Conservation (phyloP, 768 basidiomycete genomes). For the Cyclocybe cylindracea region DNA sequence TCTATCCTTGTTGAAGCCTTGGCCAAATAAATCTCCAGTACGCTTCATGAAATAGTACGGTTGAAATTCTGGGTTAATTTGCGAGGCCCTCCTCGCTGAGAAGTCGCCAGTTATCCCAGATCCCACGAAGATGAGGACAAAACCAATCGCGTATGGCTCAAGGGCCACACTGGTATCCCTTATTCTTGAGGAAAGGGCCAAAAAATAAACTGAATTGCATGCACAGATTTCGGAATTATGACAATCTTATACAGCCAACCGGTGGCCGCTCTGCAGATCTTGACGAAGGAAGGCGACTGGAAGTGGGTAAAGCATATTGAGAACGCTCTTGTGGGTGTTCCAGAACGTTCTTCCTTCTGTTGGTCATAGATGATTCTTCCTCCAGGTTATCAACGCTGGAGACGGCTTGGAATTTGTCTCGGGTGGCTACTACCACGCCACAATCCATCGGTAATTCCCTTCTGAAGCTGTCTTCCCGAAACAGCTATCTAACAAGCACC, state of each 20-base stretch:
- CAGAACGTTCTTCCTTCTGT: neutral
- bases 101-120: conserved; percentile 44
- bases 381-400: conserved; percentile 51
- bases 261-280: conserved; percentile 57
- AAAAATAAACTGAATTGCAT: neutral
- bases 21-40: conserved; percentile 30
- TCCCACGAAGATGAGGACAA: conserved; percentile 48
- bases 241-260: conserved; percentile 66
- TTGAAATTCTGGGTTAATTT: neutral
- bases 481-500: too few species aligned
- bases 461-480: too few species aligned
- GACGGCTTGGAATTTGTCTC: conserved; percentile 62
- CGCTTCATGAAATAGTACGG: conserved; percentile 70
- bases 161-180: conserved; percentile 54
- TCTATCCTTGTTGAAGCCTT: neutral
- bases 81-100: neutral
- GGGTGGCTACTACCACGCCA: conserved; percentile 59
- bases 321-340: conserved; percentile 48
- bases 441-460: conserved; percentile 44
- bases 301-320: conserved; percentile 60
- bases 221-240: conserved; percentile 51
- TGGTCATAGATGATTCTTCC: neutral
- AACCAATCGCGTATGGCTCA: conserved; percentile 58
- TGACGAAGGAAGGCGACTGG: conserved; percentile 53
- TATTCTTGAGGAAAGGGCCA: neutral